phyloP scores from a whole-genome alignment of 208 protist species.

The Trypanosoma avium region DNA sequence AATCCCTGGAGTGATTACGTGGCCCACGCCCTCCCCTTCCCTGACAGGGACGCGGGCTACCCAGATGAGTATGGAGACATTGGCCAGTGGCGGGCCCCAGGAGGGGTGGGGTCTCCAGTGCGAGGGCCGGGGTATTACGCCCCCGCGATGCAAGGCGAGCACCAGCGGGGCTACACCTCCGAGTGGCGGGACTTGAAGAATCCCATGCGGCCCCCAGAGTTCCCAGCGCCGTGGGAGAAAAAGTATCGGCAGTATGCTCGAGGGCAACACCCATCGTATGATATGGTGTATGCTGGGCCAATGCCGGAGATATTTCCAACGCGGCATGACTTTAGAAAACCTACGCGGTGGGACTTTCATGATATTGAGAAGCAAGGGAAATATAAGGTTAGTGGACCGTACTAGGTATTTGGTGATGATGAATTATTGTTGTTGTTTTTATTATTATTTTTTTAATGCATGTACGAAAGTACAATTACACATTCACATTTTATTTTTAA shows the following conservation, averaged over 20 bases:
- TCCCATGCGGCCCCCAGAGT: conserved; percentile 81
- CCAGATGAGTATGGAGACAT: conserved; percentile 92
- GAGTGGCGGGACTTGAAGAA: conserved; percentile 90
- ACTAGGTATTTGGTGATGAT: too few species aligned
- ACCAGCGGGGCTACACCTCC: conserved; percentile 84
- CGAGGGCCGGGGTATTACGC: conserved; percentile 89
- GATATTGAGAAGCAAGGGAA: conserved; percentile 89
- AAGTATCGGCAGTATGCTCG: conserved; percentile 91
- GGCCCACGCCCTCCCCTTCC: conserved; percentile 86
- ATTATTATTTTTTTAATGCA: too few species aligned
- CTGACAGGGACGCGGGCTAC: conserved; percentile 88
- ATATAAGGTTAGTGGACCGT: conserved; percentile 83
- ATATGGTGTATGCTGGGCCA: conserved; percentile 90
- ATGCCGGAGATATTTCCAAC: conserved; percentile 92
- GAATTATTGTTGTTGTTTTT: too few species aligned
- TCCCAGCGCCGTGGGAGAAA: conserved; percentile 87
- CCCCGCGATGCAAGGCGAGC: conserved; percentile 87
- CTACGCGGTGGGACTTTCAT: conserved; percentile 90
- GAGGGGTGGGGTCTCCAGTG: conserved; percentile 77
- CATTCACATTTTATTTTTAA: too few species aligned
- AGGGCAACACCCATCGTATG: conserved; percentile 89
- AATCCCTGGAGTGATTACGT: conserved; percentile 91
- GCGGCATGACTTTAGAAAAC: conserved; percentile 84
- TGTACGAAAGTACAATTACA: too few species aligned
- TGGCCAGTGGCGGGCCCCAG: conserved; percentile 88